Percentiles rank a stretch among this genome's conserved stretches.
Evolutionary conservation across 441 rosid species (phyloP).

Genomic region (Syzygium syzygioides): DNA sequence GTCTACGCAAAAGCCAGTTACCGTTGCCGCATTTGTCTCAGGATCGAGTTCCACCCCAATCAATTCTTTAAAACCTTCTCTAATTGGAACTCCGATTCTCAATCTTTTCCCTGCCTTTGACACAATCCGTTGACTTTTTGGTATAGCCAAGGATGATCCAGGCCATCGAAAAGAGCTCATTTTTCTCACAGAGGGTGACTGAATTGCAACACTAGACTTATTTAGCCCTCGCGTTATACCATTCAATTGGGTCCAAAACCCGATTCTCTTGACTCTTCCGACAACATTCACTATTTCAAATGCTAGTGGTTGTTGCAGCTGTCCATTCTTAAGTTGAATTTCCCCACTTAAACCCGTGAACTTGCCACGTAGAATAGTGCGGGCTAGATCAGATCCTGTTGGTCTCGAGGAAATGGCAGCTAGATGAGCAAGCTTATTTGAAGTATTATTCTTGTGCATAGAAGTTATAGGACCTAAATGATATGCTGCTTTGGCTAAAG

Average conservation of each 20-base stretch:
- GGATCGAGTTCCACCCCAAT: background rate
- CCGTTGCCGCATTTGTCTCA: background rate
- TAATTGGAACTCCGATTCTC: background rate
- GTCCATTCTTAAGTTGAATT: background rate
- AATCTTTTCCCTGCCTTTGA: background rate
- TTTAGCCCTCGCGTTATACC: background rate
- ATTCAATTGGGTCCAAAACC: background rate
- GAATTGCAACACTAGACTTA: background rate
- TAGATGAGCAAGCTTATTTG: background rate
- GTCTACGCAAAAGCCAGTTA: background rate
- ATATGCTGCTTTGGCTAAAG: background rate
- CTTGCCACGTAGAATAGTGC: background rate
- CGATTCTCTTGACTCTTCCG: background rate
- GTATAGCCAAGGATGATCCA: background rate
- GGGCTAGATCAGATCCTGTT: background rate
- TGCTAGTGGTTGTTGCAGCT: background rate
- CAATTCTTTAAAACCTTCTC: rapidly evolving
- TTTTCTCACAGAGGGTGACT: background rate
- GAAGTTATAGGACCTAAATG: background rate
- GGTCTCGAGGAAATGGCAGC: background rate
- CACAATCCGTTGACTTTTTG: background rate
- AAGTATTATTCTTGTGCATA: background rate
- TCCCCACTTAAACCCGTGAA: background rate
- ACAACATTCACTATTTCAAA: background rate
- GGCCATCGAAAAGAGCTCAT: background rate